Evolutionary conservation across 192 early-diverging fungal genomes (phyloP).

Genomic region (Gonapodya sp.): DNA sequence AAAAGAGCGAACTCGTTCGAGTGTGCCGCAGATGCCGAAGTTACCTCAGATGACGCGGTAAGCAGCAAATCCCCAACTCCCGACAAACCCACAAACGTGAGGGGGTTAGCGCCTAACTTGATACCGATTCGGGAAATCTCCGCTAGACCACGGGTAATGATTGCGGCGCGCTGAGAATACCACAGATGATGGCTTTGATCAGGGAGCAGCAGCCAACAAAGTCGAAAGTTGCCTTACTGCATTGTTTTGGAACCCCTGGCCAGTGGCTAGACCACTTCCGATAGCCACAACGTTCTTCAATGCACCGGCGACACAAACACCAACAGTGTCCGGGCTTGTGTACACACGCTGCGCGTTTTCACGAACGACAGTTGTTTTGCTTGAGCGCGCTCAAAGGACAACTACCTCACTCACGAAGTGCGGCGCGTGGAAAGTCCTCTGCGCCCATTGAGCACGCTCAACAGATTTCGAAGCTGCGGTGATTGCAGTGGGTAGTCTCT

Average conservation of each 20-base stretch:
- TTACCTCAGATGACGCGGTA: conserved; percentile 2
- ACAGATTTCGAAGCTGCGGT: conserved; percentile 24
- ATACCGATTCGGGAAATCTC: conserved; percentile 37
- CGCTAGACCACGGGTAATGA: conserved; percentile 38
- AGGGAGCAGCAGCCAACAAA: no score
- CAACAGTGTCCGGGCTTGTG: conserved; percentile 28
- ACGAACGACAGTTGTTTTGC: no score
- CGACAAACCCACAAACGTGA: conserved; percentile 34
- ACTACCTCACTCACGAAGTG: conserved; percentile 20
- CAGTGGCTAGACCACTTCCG: conserved; percentile 33
- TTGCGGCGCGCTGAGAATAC: conserved; percentile 22
- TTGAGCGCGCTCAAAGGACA: no score
- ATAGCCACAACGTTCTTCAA: conserved; percentile 44
- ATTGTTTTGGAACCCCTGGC: conserved; percentile 37
- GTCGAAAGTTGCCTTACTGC: conserved; percentile 6
- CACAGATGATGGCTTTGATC: conserved; percentile 1
- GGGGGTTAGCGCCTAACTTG: conserved; percentile 34
- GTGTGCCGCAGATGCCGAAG: conserved; percentile 6
- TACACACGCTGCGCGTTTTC: conserved; percentile 24
- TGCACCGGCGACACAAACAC: conserved; percentile 39
- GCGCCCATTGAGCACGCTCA: conserved; percentile 25
- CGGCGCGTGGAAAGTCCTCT: conserved; percentile 38
- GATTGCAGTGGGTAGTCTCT: conserved; percentile 34
- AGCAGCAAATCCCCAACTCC: conserved; percentile 6
- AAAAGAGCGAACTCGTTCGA: not conserved